A percentile compares a stretch with the other conserved stretches of the same genome.
Conservation (phyloP, 2,329 filamentous ascomycete species). For the Monilinia fructicola region DNA sequence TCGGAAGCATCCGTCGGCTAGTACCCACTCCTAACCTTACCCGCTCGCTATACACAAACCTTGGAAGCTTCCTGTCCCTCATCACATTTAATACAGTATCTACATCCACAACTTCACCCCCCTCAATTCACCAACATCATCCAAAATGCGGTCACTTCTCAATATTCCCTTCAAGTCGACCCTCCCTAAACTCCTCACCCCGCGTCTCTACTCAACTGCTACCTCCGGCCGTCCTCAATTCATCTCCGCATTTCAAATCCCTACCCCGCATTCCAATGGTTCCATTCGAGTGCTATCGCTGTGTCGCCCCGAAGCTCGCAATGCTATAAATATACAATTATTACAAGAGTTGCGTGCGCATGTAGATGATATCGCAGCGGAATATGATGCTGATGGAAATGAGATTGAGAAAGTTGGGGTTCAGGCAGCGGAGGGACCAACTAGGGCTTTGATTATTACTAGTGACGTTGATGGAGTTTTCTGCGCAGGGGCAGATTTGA, state of each 20-base stretch:
- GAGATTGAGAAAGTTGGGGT: constrained; percentile 52
- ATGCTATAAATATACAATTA: constrained; percentile 82
- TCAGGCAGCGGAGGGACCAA: constrained; percentile 54
- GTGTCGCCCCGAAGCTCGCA: constrained; percentile 80
- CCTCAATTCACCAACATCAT: background rate
- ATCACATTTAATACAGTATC: background rate
- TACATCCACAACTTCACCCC: background rate
- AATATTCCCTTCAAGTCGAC: constrained; percentile 17
- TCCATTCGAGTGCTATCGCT: constrained; percentile 86
- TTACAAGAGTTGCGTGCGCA: constrained; percentile 70
- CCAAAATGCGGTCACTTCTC: constrained; percentile 14
- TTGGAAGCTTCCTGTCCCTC: background rate
- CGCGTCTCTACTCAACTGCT: constrained; percentile 26
- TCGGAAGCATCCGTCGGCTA: background rate
- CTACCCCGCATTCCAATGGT: constrained; percentile 46
- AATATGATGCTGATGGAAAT: constrained; percentile 57
- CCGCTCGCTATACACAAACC: constrained; percentile 9
- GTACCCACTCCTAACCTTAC: constrained; percentile 2
- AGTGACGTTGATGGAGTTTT: constrained; percentile 86
- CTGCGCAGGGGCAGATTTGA: constrained; percentile 92
- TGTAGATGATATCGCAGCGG: constrained; percentile 67
- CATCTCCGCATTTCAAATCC: constrained; percentile 20
- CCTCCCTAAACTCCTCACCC: constrained; percentile 22
- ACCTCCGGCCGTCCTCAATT: constrained; percentile 20
- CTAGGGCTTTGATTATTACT: constrained; percentile 78